Base-by-base conservation (phyloP, 331 rosid species). In the Pyrus hybrid region DNA sequence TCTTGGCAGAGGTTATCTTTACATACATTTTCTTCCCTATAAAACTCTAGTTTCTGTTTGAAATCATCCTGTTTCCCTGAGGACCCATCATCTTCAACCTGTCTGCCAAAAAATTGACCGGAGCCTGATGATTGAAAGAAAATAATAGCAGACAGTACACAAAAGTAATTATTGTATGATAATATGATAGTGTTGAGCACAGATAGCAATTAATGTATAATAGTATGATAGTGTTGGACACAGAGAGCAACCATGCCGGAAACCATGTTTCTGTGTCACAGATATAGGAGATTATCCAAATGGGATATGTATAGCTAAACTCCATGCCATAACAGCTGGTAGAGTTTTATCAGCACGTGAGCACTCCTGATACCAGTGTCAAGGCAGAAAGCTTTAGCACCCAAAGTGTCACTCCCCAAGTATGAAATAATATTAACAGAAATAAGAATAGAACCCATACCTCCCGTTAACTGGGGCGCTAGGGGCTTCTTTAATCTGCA, bases 101-200 rank as follows among this genome's bases (percentile, higher is more conserved):
- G 89, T 79, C 89, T 85, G 93, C 83, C 86, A 83, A 83, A 83
- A 71, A 83, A 77, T 84, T 79, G 73, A 75, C 74, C 80, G 65
- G 62, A 79, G 76, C 62, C 77, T 29, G 68, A 80, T 72, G 72
- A 79, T 70, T 43, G 76, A 30, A 78, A 81, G 76, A 63, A 76
- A 79, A 58, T 75, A 64, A 76, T 43, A 16, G 51, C 16, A 13
- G 47, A 35, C 25, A 67, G 26, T 37, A 14, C 2, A 26, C 16
- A 67, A 76, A 72, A 73, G 33, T 37, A 68, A 73, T 57, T 43
- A 33, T 26, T 41, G 25, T 41, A 68, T 8, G 63, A 76, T 26
- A 16, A n/a, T 30, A 54, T 37, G 16, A 74, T 9, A 9, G 45
- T 37, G 45, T 10, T 37, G 28, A 26, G 41, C 28, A 26, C 28